Base-by-base conservation (phyloP, 352 stramenopile species). In the Pelagophyceae sp. region DNA sequence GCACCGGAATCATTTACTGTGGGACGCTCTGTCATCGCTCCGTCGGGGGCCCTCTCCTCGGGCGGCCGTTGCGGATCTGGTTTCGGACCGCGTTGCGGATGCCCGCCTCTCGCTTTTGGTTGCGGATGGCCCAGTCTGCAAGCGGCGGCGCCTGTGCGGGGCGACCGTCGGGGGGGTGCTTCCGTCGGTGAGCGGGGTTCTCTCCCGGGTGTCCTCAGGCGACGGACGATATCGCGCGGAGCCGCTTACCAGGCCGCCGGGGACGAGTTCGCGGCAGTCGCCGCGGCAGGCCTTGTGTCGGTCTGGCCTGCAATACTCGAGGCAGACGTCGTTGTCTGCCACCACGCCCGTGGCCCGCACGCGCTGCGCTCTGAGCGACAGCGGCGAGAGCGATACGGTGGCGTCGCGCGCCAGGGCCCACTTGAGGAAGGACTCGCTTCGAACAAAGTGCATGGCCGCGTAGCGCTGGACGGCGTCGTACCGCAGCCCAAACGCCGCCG, bases 141-240 rank as follows among this genome's bases (percentile, higher is more conserved):
- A 72, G 63, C 63, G 63, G 63, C 63, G 63, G 31, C 35, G 63
- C 31, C 31, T 50, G n/a, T n/a, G n/a, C n/a, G n/a, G n/a, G n/a
- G n/a, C n/a, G n/a, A n/a, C n/a, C n/a, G n/a, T n/a, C n/a, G n/a
- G n/a, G n/a, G n/a, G n/a, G n/a, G n/a, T n/a, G n/a, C n/a, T n/a
- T n/a, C n/a, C n/a, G n/a, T n/a, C n/a, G n/a, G n/a, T n/a, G n/a
- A n/a, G n/a, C n/a, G n/a, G n/a, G n/a, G n/a, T n/a, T n/a, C n/a
- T n/a, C n/a, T n/a, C n/a, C n/a, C n/a, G n/a, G n/a, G n/a, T n/a
- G n/a, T n/a, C n/a, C n/a, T n/a, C n/a, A n/a, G n/a, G n/a, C n/a
- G n/a, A n/a, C n/a, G n/a, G n/a, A n/a, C n/a, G n/a, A n/a, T n/a
- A n/a, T n/a, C n/a, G n/a, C n/a, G n/a, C n/a, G n/a, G n/a, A n/a